These are phyloP conservation scores for Xylaria sp. DNA, from an alignment of 2,329 filamentous ascomycete genomes.

Conservation along the genomic window DNA sequence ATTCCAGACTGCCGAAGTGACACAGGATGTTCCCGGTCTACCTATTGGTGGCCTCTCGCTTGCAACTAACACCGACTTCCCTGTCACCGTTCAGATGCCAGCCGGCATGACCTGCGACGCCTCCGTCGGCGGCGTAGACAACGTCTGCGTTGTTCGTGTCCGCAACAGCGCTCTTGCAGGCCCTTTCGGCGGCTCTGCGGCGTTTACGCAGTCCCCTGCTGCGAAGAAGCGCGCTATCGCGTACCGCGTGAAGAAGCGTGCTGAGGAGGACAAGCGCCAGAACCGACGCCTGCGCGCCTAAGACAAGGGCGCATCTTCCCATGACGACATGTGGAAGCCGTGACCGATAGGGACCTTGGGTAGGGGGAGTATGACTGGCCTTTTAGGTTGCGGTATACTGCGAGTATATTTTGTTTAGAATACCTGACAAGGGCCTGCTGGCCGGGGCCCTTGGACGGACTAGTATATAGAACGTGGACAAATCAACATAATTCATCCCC, in stretches of 20 bases:
- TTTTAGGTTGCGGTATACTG: not conserved
- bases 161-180: conserved; percentile 70
- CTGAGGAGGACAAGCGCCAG: conserved; percentile 32
- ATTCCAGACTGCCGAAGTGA: conserved; percentile 68
- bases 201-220: conserved; percentile 69
- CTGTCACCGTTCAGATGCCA: conserved; percentile 72
- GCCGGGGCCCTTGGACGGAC: conserved; percentile 7
- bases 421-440: conserved; percentile 22
- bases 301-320: not conserved
- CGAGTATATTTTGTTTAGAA: conserved; percentile 3
- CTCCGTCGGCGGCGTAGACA: conserved; percentile 64
- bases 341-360: not conserved
- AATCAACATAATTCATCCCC: not conserved
- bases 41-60: conserved; percentile 66
- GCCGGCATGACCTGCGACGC: conserved; percentile 73
- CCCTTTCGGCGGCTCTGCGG: conserved; percentile 73
- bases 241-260: conserved; percentile 56
- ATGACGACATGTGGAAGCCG: not conserved
- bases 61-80: conserved; percentile 71
- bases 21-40: conserved; percentile 69
- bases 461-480: not conserved
- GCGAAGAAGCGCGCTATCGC: conserved; percentile 71
- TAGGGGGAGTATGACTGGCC: not conserved
- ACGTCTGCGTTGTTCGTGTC: conserved; percentile 73
- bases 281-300: conserved; percentile 38